Base-by-base conservation (phyloP, 2,329 filamentous ascomycete species). In the Cladosporium sp. region DNA sequence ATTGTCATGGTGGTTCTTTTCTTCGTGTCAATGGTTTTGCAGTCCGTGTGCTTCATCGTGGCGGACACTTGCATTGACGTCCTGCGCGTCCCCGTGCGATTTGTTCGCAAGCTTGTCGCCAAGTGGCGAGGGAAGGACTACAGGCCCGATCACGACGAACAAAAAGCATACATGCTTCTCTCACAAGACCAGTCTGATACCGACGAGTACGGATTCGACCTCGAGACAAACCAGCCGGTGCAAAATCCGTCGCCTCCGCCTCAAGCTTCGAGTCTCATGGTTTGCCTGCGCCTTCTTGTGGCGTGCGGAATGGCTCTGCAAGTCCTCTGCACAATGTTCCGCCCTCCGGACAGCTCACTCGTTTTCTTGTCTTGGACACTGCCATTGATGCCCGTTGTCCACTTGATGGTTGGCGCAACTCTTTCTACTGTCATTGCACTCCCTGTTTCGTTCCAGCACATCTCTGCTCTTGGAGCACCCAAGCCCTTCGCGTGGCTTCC, bases 241-340 rank as follows among this genome's bases (percentile, higher is more conserved):
- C 34, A 30, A 21, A 51, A 51, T 8, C 60, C 49, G 18, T 25
- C 49, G 30, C 34, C 60, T 8, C 60, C 30, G 6, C 28, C 60
- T 23, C 34, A 30, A 11, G 21, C 60, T 23, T 63, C 60, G 11
- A 23, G n/a, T 23, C 60, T 63, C 2, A 63, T 63, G 60, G 26
- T 63, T 5, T 63, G 60, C 34, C 36, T 63, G 36, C 60, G 60
- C 21, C 25, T 56, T 14, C 25, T 63, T 5, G 49, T 54, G 18
- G 32, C 49, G 16, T 53, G 53, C 28, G 60, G 60, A 16, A 56
- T 63, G 60, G 60, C 60, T 13, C n/a, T 63, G 18, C 60, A 63
- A n/a, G 60, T 63, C 10, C 60, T 63, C 32, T 63, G 60, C 60
- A 63, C 60, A 18, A 54, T 54, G 60, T 63, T 63, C 60, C 60